Base-by-base conservation (phyloP, 2,329 filamentous ascomycete genomes). In the Lachnellula hyalina region DNA sequence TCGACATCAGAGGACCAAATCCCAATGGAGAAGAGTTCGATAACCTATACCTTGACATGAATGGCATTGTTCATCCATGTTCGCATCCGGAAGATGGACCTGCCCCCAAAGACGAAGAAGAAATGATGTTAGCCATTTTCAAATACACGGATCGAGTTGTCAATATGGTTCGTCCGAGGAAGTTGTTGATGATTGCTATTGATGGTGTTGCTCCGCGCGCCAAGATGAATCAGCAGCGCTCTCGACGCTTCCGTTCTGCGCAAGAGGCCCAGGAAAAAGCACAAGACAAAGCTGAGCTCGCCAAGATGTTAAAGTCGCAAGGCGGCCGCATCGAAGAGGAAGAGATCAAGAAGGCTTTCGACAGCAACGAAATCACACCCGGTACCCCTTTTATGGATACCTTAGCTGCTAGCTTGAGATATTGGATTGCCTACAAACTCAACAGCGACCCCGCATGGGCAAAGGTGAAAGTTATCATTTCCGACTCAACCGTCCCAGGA, bases 111-210 rank as follows among this genome's bases (percentile, higher is more conserved):
- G 93, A 94, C 58, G 94, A 99, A 75, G 90, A 96, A 71, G 94
- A 97, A 75, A 99, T 99, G 94, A 99, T 99, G 94, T 72, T 96
- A 65, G 95, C 95, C 69, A 86, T 99, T 58, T 99, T 99, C 78
- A 90, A 87, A 69, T 99, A 99, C 73, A 99, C 94, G n/a, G 92
- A 99, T 70, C 87, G 94, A 57, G 92, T 99, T 23, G 90, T 99
- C 63, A 96, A 96, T 71, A 99, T 99, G 93, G 93, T 96, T 62
- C 89, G 94, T 57, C 94, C 94, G 9, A 85, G 94, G 65, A 97
- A 96, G 75, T 76, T 99, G 48, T 81, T 99, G 53, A 94, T 97
- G 89, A 96, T 99, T 68, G 94, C 94, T 67, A 92, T 99, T 70
- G 94, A 99, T 74, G 94, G 94, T 70, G 94, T 99, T 61, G 94